Conservation (phyloP, 2,329 filamentous ascomycete species). For the Blastomyces percursus region DNA sequence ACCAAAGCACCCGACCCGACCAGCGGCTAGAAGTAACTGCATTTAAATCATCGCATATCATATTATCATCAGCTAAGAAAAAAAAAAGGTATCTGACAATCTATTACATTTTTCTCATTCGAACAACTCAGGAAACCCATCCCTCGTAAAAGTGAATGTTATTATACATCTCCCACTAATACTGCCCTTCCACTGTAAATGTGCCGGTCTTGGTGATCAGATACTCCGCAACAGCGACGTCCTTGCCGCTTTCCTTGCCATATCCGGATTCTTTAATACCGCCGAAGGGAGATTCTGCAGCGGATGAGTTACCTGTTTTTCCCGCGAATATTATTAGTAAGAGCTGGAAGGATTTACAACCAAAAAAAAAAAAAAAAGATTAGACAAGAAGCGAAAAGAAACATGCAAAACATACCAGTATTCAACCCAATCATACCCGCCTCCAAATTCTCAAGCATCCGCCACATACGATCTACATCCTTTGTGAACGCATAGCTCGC, state of each 20-base stretch:
- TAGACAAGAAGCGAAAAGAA: background rate
- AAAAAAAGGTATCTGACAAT: background rate
- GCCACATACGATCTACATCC: slow-evolving; percentile 54
- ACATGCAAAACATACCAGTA: slow-evolving; percentile 34
- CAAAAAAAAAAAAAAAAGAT: background rate
- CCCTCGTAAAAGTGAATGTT: background rate
- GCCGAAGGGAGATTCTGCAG: slow-evolving; percentile 56
- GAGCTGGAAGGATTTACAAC: background rate
- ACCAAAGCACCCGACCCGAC: background rate
- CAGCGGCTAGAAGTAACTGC: background rate
- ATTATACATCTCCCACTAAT: slow-evolving; percentile 21
- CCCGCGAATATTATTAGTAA: slow-evolving; percentile 7
- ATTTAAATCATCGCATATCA: background rate
- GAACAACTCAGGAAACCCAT: background rate
- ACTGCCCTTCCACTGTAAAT: slow-evolving; percentile 48
- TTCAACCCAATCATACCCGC: slow-evolving; percentile 61
- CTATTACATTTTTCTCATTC: background rate
- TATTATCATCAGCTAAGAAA: background rate
- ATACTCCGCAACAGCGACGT: slow-evolving; percentile 54
- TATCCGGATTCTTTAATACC: slow-evolving; percentile 59
- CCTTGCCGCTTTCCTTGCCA: slow-evolving; percentile 56
- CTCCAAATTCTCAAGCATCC: slow-evolving; percentile 55
- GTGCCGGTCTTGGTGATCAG: slow-evolving; percentile 56
- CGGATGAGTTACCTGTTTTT: slow-evolving; percentile 46
- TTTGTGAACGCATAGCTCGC: slow-evolving; percentile 60